phyloP scores from a whole-genome alignment of 805 yeast genomes.

The Vanderwaltozyma tropicalis region DNA sequence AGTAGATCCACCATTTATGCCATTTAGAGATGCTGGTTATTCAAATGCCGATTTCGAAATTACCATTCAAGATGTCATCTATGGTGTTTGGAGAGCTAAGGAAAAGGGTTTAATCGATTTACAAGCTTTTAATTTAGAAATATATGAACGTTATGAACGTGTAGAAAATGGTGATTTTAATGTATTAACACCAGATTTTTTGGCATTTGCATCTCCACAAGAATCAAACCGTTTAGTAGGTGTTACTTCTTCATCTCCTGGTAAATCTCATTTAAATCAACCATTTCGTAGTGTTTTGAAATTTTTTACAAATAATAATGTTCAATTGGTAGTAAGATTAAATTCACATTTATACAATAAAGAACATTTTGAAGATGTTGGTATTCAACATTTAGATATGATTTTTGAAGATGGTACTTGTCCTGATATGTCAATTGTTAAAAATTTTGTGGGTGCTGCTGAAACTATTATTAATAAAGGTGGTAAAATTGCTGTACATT shows the following conservation, averaged over 20 bases:
- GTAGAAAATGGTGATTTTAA: constrained; percentile 97
- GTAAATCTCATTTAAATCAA: constrained; percentile 39
- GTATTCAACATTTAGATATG: constrained; percentile 87
- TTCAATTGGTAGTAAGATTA: constrained; percentile 80
- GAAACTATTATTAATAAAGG: constrained; percentile 77
- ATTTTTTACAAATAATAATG: constrained; percentile 62
- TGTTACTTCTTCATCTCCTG: constrained; percentile 10
- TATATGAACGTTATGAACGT: constrained; percentile 86
- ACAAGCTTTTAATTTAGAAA: constrained; percentile 67
- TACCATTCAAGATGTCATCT: constrained; percentile 88
- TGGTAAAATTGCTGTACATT: constrained; percentile 96
- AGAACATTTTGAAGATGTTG: constrained; percentile 68
- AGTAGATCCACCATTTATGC: constrained; percentile 85
- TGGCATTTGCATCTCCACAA: constrained; percentile 96
- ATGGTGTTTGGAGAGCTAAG: constrained; percentile 96
- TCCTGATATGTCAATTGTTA: constrained; percentile 88
- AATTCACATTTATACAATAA: constrained; percentile 88
- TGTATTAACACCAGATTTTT: constrained; percentile 80
- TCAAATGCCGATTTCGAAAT: constrained; percentile 90
- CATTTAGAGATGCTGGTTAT: constrained; percentile 95
- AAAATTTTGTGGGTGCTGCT: constrained; percentile 88
- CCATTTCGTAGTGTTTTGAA: constrained; percentile 74
- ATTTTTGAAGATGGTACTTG: constrained; percentile 97
- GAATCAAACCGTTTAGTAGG: constrained; percentile 37
- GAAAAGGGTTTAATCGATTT: constrained; percentile 82